Evolutionary conservation across 306 rosid genomes (phyloP).

Genomic region (Cyclanthera cordifolia): DNA sequence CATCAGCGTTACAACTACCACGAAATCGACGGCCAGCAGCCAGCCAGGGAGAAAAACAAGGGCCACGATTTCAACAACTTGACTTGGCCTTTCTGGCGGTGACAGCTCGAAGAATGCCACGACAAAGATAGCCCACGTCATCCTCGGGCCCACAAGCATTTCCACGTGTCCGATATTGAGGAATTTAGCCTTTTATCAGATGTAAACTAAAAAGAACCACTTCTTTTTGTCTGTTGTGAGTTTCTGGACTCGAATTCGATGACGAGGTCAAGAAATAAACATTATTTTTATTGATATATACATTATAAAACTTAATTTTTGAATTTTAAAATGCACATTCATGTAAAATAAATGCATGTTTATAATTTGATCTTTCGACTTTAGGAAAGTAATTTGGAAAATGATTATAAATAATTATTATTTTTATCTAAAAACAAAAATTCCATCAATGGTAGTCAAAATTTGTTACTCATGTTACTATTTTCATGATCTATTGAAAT

Average conservation of each 20-base stretch:
- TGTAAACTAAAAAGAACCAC: background rate
- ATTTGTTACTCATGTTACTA: too few species aligned
- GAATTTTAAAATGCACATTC: too few species aligned
- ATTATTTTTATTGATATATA: background rate
- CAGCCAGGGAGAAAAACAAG: background rate
- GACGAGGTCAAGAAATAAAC: background rate
- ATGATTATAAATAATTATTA: too few species aligned
- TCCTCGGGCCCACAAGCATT: background rate
- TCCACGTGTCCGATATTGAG: background rate
- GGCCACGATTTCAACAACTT: background rate
- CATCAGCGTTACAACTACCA: background rate
- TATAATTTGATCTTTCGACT: too few species aligned
- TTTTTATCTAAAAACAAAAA: too few species aligned
- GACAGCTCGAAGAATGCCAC: background rate
- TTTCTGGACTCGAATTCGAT: background rate
- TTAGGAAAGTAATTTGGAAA: too few species aligned
- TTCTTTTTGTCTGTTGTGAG: background rate
- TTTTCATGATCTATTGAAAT: too few species aligned
- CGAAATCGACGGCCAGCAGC: background rate
- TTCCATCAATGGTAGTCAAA: too few species aligned
- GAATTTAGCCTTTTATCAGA: background rate
- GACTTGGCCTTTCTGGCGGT: background rate
- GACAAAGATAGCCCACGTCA: background rate
- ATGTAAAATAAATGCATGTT: background rate
- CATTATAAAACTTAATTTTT: too few species aligned